Conservation (phyloP, 148 eudicot species). For the Rhododendron vialii region DNA sequence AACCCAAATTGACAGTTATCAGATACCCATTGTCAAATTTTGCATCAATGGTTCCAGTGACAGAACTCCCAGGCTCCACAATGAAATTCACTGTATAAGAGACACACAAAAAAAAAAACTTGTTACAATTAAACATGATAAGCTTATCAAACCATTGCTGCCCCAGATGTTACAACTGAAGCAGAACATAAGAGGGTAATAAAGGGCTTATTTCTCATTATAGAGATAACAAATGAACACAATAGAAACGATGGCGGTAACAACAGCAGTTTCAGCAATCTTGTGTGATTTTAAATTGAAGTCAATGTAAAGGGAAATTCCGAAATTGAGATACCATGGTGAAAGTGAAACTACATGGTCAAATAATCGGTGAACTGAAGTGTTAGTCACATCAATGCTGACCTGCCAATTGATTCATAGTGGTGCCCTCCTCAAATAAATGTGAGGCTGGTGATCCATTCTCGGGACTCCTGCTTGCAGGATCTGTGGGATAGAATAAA, state of each 20-base stretch:
- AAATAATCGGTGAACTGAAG: not conserved
- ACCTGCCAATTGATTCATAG: conserved; percentile 32
- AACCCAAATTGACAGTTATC: conserved; percentile 57
- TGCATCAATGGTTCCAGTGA: conserved; percentile 66
- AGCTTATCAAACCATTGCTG: not conserved
- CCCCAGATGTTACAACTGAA: not conserved
- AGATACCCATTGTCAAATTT: conserved; percentile 72
- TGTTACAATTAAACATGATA: not conserved
- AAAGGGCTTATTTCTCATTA: not conserved
- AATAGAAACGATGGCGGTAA: not conserved
- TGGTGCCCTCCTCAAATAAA: conserved; percentile 21
- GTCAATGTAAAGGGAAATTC: not conserved
- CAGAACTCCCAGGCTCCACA: conserved; percentile 46
- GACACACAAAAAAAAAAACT: conserved; percentile 3
- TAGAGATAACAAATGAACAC: not conserved
- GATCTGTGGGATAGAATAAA: conserved; percentile 21
- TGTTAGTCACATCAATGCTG: conserved; percentile 2
- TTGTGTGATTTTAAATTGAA: not conserved
- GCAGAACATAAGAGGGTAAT: not conserved
- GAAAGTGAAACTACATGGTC: not conserved
- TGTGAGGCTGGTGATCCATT: conserved; percentile 27
- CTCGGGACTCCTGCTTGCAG: conserved; percentile 13
- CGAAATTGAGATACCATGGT: not conserved
- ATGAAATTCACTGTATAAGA: conserved; percentile 40
- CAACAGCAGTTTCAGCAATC: not conserved